Base-by-base conservation (phyloP, 192 early-diverging fungal genomes). In the Backusella parvicylindrica region DNA sequence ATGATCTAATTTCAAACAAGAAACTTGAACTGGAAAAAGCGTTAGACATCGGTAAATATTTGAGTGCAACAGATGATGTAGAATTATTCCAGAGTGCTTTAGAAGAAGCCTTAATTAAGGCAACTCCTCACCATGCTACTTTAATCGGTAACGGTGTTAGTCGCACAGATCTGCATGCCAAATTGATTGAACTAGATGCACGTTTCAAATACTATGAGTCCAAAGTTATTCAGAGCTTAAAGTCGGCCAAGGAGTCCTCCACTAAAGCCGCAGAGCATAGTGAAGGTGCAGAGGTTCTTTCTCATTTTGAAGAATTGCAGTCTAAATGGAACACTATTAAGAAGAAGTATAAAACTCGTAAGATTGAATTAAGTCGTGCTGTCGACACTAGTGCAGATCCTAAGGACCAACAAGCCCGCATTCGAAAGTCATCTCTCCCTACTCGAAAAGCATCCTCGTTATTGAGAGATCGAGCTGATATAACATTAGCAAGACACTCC, bases 181-280 rank as follows among this genome's bases (percentile, higher is more conserved):
- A 77, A 30, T 50, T 65, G 11, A 83, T 83, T 70, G 84, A 85
- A 65, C 47, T 85, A 0, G 80, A 85, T n/a, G 77, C 82, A 0
- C 72, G 78, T 26, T 83, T 77, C 73, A 77, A 77, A 9, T 84
- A 84, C 65, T 85, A 85, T 49, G 64, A 77, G 18, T 16, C n/a
- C 5, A 67, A 67, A 6, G 47, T 73, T 60, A 33, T 23, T 35
- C 32, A 72, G 32, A 47, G 41, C n/a, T 56, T 78, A 33, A 65
- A 68, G 1, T 4, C 13, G 13, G 72, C 72, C 6, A 72, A 72
- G 15, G 23, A 47, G 30, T 23, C 12, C 0, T 60, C 53, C 26
- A 28, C 21, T 11, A n/a, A 30, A 43, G 68, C 68, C 21, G 23
- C 15, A 12, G 11, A 70, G 16, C 33, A 68, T 21, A 5, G 7